phyloP scores from a whole-genome alignment of 176 grass and related monocot genomes.

The Oryza nivara region DNA sequence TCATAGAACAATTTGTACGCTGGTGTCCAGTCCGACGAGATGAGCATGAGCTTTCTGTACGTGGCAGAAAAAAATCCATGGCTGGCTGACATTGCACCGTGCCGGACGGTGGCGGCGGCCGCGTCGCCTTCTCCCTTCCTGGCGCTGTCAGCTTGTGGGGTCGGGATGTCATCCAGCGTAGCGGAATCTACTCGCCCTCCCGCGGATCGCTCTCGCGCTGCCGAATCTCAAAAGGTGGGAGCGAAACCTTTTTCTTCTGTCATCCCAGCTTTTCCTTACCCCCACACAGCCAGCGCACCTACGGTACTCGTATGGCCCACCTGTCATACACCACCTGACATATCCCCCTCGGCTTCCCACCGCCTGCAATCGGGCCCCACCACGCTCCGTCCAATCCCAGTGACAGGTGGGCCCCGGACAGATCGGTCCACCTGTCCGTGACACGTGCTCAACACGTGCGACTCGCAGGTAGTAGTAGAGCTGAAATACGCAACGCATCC shows the following conservation, averaged over 20 bases:
- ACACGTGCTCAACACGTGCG: background rate
- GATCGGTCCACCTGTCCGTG: slow-evolving; percentile 44
- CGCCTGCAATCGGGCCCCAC: background rate
- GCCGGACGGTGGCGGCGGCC: too few species aligned
- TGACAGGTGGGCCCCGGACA: background rate
- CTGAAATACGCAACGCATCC: background rate
- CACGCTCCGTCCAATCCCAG: too few species aligned
- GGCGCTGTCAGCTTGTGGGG: background rate
- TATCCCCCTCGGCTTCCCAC: too few species aligned
- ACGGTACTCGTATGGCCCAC: background rate
- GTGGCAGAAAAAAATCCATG: too few species aligned
- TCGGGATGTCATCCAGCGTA: background rate
- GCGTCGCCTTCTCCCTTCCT: too few species aligned
- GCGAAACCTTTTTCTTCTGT: background rate
- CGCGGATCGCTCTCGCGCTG: too few species aligned
- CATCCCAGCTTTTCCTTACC: background rate
- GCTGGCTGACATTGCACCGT: too few species aligned
- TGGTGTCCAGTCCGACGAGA: too few species aligned
- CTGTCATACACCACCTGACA: background rate
- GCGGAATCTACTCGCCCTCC: too few species aligned
- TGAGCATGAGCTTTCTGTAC: too few species aligned
- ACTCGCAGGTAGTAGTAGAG: too few species aligned
- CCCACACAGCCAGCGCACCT: background rate
- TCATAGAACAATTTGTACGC: too few species aligned
- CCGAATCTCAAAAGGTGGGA: background rate